Conservation (phyloP, 2,329 filamentous ascomycete species). For the Penicillium freii region DNA sequence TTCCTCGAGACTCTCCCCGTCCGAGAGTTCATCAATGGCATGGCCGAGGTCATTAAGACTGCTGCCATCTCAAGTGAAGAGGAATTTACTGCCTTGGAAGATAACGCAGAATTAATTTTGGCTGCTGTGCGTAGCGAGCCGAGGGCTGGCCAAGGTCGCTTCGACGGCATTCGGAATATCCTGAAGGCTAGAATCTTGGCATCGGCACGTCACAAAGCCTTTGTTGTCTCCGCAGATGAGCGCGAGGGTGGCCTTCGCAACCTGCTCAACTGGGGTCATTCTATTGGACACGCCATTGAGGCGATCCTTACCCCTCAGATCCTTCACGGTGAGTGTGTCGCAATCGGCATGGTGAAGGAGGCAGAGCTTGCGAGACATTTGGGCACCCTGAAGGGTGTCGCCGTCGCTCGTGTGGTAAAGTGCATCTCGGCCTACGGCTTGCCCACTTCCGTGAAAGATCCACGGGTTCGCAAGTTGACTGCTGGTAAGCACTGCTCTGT, state of each 20-base stretch:
- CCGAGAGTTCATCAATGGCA: conserved; percentile 95
- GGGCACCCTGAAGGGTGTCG: conserved; percentile 78
- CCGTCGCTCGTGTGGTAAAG: conserved; percentile 84
- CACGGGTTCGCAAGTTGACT: conserved; percentile 75
- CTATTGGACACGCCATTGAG: conserved; percentile 94
- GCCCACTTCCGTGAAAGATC: conserved; percentile 80
- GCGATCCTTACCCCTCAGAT: conserved; percentile 93
- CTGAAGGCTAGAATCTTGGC: conserved; percentile 80
- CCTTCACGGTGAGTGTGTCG: conserved; percentile 91
- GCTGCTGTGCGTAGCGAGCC: conserved; percentile 64
- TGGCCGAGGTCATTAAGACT: conserved; percentile 98
- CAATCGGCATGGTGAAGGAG: conserved; percentile 98
- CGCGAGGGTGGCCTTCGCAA: conserved; percentile 91
- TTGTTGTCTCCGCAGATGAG: conserved; percentile 92
- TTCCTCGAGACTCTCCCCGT: conserved; percentile 89
- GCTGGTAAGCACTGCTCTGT: conserved; percentile 86
- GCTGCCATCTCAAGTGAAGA: conserved; percentile 91
- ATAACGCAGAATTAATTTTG: conserved; percentile 75
- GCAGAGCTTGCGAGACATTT: conserved; percentile 88
- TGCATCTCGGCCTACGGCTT: conserved; percentile 93
- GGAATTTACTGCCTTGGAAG: conserved; percentile 81
- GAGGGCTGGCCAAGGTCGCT: conserved; percentile 56
- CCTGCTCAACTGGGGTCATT: conserved; percentile 95
- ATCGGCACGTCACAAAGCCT: conserved; percentile 88
- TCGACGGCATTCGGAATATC: conserved; percentile 68